A percentile compares a stretch with the other conserved stretches of the same genome.
phyloP scores from a whole-genome alignment of 1,284 basidiomycete species.

The Sanghuangporus weigelae region DNA sequence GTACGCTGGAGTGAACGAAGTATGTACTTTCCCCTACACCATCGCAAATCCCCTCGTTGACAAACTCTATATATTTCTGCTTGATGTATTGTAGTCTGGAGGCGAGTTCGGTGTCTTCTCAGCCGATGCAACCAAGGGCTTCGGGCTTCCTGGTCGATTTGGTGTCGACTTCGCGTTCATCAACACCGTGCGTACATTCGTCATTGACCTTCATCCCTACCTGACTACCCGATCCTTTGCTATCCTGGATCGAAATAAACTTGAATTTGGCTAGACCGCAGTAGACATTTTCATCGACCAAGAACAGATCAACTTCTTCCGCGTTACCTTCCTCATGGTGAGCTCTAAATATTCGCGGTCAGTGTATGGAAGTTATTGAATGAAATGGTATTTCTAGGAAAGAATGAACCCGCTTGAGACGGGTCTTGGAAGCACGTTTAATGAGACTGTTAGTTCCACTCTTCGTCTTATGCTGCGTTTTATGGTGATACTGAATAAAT shows the following conservation, averaged over 20 bases:
- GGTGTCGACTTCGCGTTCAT: slow-evolving; percentile 42
- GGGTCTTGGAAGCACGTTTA: slow-evolving; percentile 38
- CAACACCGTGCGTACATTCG: slow-evolving; percentile 31
- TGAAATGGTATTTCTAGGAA: slow-evolving; percentile 22
- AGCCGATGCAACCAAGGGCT: slow-evolving; percentile 2
- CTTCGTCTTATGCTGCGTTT: neutral
- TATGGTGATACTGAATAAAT: neutral
- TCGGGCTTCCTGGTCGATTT: slow-evolving; percentile 39
- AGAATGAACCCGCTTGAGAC: slow-evolving; percentile 39
- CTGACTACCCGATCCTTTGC: neutral
- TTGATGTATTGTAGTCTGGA: slow-evolving; percentile 6
- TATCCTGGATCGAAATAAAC: neutral
- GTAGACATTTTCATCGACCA: slow-evolving; percentile 43
- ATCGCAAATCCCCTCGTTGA: neutral
- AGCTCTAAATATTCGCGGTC: neutral
- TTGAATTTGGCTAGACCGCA: slow-evolving; percentile 28
- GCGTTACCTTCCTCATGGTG: slow-evolving; percentile 42
- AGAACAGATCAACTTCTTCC: slow-evolving; percentile 44
- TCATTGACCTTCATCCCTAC: neutral
- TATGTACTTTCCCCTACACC: neutral
- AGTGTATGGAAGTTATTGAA: neutral
- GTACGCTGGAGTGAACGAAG: slow-evolving; percentile 19
- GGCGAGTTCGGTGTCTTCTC: slow-evolving; percentile 18
- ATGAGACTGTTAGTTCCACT: slow-evolving; percentile 34
- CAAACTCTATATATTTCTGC: neutral